Evolutionary conservation across 2,329 filamentous ascomycete genomes (phyloP), one percentile per base, ranked within the genome.

Genomic region (Zasmidium citrigriseum): DNA sequence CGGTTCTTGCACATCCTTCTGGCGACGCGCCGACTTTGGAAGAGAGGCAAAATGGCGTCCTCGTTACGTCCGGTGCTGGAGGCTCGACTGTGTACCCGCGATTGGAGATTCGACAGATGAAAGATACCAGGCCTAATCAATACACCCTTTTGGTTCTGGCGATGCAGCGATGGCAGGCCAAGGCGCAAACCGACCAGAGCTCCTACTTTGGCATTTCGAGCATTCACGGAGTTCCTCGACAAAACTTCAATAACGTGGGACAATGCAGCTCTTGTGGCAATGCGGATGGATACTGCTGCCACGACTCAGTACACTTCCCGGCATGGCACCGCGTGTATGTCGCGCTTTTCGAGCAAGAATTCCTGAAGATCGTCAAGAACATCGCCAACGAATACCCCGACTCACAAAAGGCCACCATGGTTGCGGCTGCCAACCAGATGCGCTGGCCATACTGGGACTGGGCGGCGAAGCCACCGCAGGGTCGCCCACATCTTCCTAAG

Each of bases 381-480:
- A 59, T 64, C n/a, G 64, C 62, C 16, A 59, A 59, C 48, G 50
- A 52, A 14, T 68, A 62, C 46, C 64, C 61, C 7, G 52, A 44
- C 16, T 29, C 50, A 24, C 54, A 41, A 18, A 57, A 51, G 23
- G 27, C 29, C 16, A 51, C 54, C 44, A 67, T 64, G 61, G 46
- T 56, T 5, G 52, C 52, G 20, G 67, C 64, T 29, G 68, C 68
- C 20, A 54, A 62, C 23, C 45, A 52, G 7, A 55, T 69, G 38
- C 62, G 68, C 12, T 62, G 64, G 55, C 68, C 68, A 16, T 71
- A 65, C 63, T 71, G 67, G 64, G 68, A 71, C 50, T 71, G 68
- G 64, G 63, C 64, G 22, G 63, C 64, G 4, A 56, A 61, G 21
- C 52, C 62, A 34, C 56, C 59, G 3, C 41, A 53, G 11, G 56